A percentile compares a stretch with the other conserved stretches of the same genome.
These are phyloP conservation scores for Globisporangium cylindrosporum DNA, from an alignment of 352 stramenopile genomes.

Conservation along the genomic window DNA sequence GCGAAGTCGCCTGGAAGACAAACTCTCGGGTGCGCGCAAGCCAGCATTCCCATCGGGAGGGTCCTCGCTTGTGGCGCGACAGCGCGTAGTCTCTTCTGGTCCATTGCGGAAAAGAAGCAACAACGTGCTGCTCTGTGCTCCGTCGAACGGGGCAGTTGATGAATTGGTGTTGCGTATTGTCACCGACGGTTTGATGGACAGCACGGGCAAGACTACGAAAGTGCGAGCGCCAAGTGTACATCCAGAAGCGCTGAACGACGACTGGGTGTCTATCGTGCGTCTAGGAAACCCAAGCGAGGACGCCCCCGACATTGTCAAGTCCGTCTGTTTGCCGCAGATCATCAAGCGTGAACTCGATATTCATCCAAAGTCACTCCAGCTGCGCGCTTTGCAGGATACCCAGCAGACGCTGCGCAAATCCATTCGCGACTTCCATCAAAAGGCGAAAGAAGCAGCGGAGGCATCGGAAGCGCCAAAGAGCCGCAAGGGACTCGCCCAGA, in stretches of 20 bases:
- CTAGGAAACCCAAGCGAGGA: slow-evolving; percentile 79
- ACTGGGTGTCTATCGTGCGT: slow-evolving; percentile 75
- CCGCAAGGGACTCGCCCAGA: slow-evolving; percentile 66
- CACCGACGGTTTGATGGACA: slow-evolving; percentile 76
- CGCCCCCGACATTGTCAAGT: slow-evolving; percentile 65
- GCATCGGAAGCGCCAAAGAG: slow-evolving; percentile 21
- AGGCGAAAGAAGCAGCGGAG: slow-evolving; percentile 37
- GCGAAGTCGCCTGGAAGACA: slow-evolving; percentile 65
- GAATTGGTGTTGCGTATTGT: slow-evolving; percentile 88
- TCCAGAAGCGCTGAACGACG: slow-evolving; percentile 35
- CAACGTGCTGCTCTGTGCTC: slow-evolving; percentile 84
- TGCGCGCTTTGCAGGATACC: slow-evolving; percentile 58
- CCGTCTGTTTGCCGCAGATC: slow-evolving; percentile 75
- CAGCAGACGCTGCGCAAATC: slow-evolving; percentile 56
- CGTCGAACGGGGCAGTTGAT: slow-evolving; percentile 90
- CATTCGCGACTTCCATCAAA: slow-evolving; percentile 77
- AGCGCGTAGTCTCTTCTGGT: slow-evolving; percentile 33
- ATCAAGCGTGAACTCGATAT: slow-evolving; percentile 79
- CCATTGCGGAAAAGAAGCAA: slow-evolving; percentile 33
- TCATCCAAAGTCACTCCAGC: slow-evolving; percentile 75
- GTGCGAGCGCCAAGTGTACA: slow-evolving; percentile 74
- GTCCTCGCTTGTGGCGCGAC: slow-evolving; percentile 38
- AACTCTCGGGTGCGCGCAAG: slow-evolving; percentile 32
- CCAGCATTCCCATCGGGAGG: slow-evolving; percentile 19
- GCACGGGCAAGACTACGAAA: slow-evolving; percentile 38